A percentile compares a stretch with the other conserved stretches of the same genome.
Evolutionary conservation across 495 filamentous ascomycete genomes (phyloP).

Genomic region (Tuber calosporum): DNA sequence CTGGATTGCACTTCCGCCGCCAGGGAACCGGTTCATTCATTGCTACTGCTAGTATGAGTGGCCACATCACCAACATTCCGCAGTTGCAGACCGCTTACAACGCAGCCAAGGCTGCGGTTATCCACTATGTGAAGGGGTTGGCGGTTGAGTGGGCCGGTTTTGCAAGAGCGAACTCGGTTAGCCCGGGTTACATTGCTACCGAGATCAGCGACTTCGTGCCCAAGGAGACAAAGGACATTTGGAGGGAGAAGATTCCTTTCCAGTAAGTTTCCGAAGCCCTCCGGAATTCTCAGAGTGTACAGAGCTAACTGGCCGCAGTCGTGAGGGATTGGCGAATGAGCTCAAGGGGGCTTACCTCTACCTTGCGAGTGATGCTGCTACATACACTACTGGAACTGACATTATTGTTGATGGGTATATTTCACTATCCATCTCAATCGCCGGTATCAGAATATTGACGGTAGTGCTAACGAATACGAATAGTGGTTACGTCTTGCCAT

Average conservation of each 20-base stretch:
- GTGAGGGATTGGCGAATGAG: conserved; percentile 65
- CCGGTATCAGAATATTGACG: background rate
- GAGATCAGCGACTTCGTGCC: conserved; percentile 71
- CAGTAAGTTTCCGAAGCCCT: conserved; percentile 47
- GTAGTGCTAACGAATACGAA: background rate
- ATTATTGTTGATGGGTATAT: conserved; percentile 63
- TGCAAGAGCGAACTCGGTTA: conserved; percentile 73
- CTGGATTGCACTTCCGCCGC: conserved; percentile 61
- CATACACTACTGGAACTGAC: conserved; percentile 78
- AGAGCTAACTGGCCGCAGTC: conserved; percentile 43
- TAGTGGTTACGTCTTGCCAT: background rate
- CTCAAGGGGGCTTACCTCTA: conserved; percentile 87
- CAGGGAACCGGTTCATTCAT: conserved; percentile 45
- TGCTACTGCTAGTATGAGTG: conserved; percentile 40
- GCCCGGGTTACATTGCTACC: conserved; percentile 80
- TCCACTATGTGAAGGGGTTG: conserved; percentile 66
- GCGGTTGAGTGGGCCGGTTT: conserved; percentile 84
- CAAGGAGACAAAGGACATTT: conserved; percentile 62
- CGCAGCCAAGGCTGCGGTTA: conserved; percentile 75
- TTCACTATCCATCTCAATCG: background rate
- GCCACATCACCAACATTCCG: conserved; percentile 80
- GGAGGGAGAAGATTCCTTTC: conserved; percentile 78
- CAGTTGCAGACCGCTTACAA: conserved; percentile 84
- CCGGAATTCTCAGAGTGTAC: background rate
- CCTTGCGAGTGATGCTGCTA: conserved; percentile 71